Percentiles rank a stretch among this genome's conserved stretches.
Evolutionary conservation across 768 basidiomycete species (phyloP).

Genomic region (Hydnum rufescens): DNA sequence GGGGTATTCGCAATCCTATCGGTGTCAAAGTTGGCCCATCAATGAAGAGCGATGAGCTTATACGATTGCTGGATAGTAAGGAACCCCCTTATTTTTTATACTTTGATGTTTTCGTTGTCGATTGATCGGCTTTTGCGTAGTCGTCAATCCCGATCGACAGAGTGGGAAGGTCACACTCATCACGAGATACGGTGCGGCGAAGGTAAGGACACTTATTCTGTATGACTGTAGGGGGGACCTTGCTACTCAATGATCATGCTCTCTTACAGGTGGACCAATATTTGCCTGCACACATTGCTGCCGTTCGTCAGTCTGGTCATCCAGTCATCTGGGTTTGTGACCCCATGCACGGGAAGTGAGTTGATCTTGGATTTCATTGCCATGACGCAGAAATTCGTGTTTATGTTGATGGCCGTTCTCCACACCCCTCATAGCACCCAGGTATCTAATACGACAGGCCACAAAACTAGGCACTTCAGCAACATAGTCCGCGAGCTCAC

Average conservation of each 20-base stretch:
- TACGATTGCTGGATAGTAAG: conserved; percentile 36
- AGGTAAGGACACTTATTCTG: conserved; percentile 26
- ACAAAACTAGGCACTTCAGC: conserved; percentile 82
- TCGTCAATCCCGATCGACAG: conserved; percentile 75
- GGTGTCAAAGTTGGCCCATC: conserved; percentile 92
- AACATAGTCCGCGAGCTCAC: conserved; percentile 80
- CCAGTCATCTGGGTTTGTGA: conserved; percentile 91
- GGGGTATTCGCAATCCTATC: conserved; percentile 81
- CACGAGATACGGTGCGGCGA: conserved; percentile 78
- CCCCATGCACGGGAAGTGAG: conserved; percentile 97
- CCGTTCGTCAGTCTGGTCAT: conserved; percentile 62
- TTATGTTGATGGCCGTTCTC: not conserved
- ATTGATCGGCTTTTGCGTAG: conserved; percentile 29
- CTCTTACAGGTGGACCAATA: conserved; percentile 43
- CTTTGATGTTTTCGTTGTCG: not conserved
- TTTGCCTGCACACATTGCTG: conserved; percentile 61
- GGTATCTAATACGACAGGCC: conserved; percentile 51
- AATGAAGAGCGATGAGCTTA: conserved; percentile 61
- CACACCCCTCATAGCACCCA: conserved; percentile 28
- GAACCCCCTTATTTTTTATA: not conserved
- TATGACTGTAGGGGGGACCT: not conserved
- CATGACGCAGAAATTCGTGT: no score
- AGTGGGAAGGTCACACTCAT: conserved; percentile 74
- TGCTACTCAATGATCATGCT: not conserved
- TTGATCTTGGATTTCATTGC: not conserved